Conservation (phyloP, 345 rosid genomes). For the Lenwebbia sp. region DNA sequence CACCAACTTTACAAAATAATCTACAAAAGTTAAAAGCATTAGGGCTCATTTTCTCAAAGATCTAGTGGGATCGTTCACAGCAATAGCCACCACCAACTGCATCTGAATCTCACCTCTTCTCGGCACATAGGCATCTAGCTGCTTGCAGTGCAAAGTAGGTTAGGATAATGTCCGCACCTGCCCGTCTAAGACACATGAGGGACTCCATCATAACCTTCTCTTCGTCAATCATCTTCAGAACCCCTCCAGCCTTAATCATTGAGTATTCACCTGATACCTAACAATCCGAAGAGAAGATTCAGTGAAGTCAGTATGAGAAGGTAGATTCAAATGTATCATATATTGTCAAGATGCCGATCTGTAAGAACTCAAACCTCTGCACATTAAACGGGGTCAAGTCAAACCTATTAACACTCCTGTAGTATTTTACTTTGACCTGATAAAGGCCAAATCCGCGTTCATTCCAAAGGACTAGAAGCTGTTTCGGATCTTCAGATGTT, state of each 20-base stretch:
- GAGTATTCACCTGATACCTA: constrained; percentile 92
- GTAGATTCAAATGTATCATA: not conserved
- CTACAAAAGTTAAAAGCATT: not conserved
- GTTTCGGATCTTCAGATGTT: not conserved
- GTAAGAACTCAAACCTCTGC: not conserved
- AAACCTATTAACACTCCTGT: not conserved
- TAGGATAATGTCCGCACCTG: constrained; percentile 78
- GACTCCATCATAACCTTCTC: constrained; percentile 95
- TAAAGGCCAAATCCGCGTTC: not conserved
- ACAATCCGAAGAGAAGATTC: not conserved
- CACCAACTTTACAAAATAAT: not conserved
- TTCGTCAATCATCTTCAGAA: constrained; percentile 84
- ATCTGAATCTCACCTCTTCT: constrained; percentile 11
- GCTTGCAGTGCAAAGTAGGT: constrained; percentile 92
- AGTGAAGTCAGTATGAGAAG: not conserved
- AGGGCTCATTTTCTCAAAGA: not conserved
- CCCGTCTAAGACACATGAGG: constrained; percentile 69
- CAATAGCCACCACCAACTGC: not conserved
- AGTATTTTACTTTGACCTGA: not conserved
- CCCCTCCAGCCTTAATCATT: constrained; percentile 87
- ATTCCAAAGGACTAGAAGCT: not conserved
- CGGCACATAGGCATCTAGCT: constrained; percentile 60
- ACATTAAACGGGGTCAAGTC: not conserved
- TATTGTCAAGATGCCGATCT: not conserved
- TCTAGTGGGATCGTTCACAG: not conserved